These are phyloP conservation scores for Alnus rubra DNA, from an alignment of 306 rosid species.

Conservation along the genomic window DNA sequence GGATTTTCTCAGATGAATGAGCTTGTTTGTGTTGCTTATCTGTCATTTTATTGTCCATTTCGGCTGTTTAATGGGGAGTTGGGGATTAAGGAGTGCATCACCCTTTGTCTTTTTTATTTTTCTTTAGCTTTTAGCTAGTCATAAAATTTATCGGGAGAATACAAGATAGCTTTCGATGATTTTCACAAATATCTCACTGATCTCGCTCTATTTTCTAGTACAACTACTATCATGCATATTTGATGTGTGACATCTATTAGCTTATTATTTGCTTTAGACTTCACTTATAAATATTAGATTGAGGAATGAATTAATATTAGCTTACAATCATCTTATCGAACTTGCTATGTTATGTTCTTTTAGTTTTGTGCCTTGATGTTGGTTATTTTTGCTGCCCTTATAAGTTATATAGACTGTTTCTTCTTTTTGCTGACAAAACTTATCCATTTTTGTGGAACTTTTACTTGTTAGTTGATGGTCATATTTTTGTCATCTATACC, in stretches of 20 bases:
- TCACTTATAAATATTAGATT: neutral
- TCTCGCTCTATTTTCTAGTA: neutral
- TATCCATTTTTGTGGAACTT: neutral
- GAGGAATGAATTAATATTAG: neutral
- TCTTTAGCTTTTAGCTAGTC: neutral
- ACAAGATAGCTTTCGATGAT: neutral
- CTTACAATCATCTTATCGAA: neutral
- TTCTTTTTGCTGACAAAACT: neutral
- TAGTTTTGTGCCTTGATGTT: neutral
- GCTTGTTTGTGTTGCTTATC: neutral
- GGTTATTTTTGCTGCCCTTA: neutral
- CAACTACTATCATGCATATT: no score
- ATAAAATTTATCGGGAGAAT: neutral
- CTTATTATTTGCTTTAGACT: neutral
- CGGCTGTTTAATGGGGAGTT: neutral
- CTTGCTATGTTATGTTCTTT: neutral
- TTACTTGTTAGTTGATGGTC: neutral
- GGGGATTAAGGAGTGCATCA: neutral
- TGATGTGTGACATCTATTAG: neutral
- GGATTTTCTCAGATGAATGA: neutral
- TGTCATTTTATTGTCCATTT: neutral
- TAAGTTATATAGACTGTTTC: neutral
- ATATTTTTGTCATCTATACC: slow-evolving; percentile 5
- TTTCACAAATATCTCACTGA: neutral
- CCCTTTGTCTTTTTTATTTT: neutral